Evolutionary conservation across 164 flowering plant species (phyloP).

Genomic region (Berberis thunbergii): DNA sequence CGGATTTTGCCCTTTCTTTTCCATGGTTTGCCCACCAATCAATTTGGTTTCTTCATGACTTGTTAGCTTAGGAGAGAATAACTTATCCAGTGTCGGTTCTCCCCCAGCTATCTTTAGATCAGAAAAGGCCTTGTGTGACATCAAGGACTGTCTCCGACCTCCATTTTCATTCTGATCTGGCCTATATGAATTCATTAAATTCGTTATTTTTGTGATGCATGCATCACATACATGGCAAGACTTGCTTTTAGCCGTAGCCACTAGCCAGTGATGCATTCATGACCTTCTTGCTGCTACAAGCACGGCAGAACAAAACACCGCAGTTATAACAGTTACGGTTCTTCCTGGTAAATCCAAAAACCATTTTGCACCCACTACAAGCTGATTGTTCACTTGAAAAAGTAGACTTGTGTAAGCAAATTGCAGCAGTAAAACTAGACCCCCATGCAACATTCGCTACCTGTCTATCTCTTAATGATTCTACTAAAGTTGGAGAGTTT

Average conservation of each 20-base stretch:
- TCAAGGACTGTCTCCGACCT: conserved; percentile 15
- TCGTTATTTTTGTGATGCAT: conserved; percentile 35
- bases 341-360: conserved; percentile 56
- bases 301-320: conserved; percentile 49
- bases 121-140: conserved; percentile 9
- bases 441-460: conserved; percentile 52
- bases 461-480: conserved; percentile 42
- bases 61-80: conserved; percentile 16
- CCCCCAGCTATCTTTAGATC: conserved; percentile 19
- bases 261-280: conserved; percentile 50
- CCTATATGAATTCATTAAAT: conserved; percentile 8
- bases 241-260: conserved; percentile 46
- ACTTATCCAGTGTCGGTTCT: conserved; percentile 13
- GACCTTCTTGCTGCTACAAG: conserved; percentile 51
- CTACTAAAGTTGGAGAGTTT: conserved; percentile 47
- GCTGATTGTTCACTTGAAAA: conserved; percentile 38
- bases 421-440: conserved; percentile 47
- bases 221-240: conserved; percentile 57
- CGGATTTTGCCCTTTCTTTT: conserved; percentile 16
- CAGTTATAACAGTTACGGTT: conserved; percentile 64
- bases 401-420: conserved; percentile 53
- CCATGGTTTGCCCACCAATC: conserved; percentile 10
- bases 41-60: conserved; percentile 15
- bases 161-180: conserved; percentile 14
- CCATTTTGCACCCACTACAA: conserved; percentile 44